Conservation (phyloP, 805 yeast species). For the Yarrowia sp. region DNA sequence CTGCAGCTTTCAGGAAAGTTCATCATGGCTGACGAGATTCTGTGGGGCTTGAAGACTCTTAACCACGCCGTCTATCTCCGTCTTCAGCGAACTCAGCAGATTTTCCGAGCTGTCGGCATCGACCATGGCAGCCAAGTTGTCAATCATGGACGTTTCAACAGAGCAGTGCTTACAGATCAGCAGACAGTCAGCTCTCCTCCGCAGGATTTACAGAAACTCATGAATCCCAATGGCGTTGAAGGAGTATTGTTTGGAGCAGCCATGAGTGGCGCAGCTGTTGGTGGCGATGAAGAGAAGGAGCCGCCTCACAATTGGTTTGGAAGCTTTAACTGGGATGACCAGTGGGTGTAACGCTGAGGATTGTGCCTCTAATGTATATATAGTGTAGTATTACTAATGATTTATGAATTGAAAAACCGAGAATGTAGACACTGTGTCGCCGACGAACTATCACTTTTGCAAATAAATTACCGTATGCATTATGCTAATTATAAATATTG, state of each 20-base stretch:
- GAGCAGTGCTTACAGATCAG: slow-evolving; percentile 4
- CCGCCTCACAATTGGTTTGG: slow-evolving; percentile 25
- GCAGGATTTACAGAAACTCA: slow-evolving; percentile 17
- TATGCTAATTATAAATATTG: no score
- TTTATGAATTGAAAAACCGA: no score
- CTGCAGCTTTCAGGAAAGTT: slow-evolving; percentile 34
- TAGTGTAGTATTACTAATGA: background rate
- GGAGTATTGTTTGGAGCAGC: slow-evolving; percentile 15
- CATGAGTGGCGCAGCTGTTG: background rate
- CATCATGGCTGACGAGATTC: slow-evolving; percentile 55
- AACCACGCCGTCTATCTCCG: slow-evolving; percentile 52
- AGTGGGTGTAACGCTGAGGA: background rate
- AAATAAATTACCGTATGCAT: background rate
- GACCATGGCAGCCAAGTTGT: slow-evolving; percentile 55
- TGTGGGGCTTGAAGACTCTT: slow-evolving; percentile 60
- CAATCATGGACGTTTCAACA: slow-evolving; percentile 39
- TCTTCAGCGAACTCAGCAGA: slow-evolving; percentile 44
- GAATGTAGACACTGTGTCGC: no score
- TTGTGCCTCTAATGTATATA: background rate
- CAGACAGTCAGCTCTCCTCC: slow-evolving; percentile 21
- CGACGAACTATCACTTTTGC: no score
- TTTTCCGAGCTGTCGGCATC: slow-evolving; percentile 46
- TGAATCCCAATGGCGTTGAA: slow-evolving; percentile 18
- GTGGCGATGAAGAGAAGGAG: background rate
- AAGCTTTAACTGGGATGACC: slow-evolving; percentile 21